phyloP scores from a whole-genome alignment of 768 basidiomycete species.

The Auricularia sp. region DNA sequence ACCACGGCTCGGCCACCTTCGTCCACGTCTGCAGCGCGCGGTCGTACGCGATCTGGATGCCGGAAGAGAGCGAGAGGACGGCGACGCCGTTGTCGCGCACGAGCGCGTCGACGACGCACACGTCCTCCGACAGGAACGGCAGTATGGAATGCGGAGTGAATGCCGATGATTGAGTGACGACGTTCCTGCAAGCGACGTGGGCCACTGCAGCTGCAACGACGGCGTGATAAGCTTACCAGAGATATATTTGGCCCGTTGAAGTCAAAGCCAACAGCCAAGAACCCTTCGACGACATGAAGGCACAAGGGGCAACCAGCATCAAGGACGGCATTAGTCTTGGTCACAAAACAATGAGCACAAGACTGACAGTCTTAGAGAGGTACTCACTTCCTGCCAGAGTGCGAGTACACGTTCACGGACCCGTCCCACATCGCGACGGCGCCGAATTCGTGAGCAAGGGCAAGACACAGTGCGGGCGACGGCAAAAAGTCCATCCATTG shows the following conservation, averaged over 20 bases:
- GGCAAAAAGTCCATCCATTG: slow-evolving; percentile 88
- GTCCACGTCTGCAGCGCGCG: slow-evolving; percentile 54
- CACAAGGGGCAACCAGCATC: slow-evolving; percentile 57
- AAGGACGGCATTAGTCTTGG: slow-evolving; percentile 68
- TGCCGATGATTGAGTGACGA: slow-evolving; percentile 52
- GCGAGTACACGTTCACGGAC: slow-evolving; percentile 72
- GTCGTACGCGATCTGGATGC: slow-evolving; percentile 76
- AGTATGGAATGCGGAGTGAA: slow-evolving; percentile 58
- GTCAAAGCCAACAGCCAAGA: slow-evolving; percentile 65
- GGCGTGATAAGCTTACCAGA: slow-evolving; percentile 43
- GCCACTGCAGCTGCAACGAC: slow-evolving; percentile 7
- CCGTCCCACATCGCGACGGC: slow-evolving; percentile 76
- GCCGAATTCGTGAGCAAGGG: slow-evolving; percentile 55
- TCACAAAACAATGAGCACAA: no score
- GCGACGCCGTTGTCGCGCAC: slow-evolving; percentile 76
- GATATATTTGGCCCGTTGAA: slow-evolving; percentile 55
- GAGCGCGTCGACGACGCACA: slow-evolving; percentile 46
- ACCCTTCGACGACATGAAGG: slow-evolving; percentile 57
- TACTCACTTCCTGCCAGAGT: slow-evolving; percentile 67
- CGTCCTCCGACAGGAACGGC: slow-evolving; percentile 53
- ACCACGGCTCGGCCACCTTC: slow-evolving; percentile 74
- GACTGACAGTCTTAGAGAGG: neutral
- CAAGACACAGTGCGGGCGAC: slow-evolving; percentile 54
- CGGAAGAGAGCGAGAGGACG: slow-evolving; percentile 64
- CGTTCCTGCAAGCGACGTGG: slow-evolving; percentile 42